Evolutionary conservation across 2,329 filamentous ascomycete genomes (phyloP).

Genomic region (Diplodia seriata): DNA sequence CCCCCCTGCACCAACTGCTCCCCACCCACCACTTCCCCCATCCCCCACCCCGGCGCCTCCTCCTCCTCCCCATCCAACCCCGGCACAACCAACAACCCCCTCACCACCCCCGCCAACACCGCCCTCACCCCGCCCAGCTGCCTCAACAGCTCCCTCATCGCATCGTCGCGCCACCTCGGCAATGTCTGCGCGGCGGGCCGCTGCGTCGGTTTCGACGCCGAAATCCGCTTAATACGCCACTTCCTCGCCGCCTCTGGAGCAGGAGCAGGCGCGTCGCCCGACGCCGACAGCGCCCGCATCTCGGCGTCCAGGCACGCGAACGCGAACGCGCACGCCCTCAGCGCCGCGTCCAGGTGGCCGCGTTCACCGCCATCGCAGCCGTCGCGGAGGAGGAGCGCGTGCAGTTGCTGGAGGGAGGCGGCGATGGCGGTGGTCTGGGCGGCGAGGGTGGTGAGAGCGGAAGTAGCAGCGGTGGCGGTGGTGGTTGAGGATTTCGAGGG

Average conservation of each 20-base stretch:
- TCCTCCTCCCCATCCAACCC: slow-evolving; percentile 32
- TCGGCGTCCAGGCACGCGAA: slow-evolving; percentile 45
- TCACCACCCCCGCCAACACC: slow-evolving; percentile 42
- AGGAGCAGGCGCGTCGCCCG: no score
- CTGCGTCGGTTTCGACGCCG: no score
- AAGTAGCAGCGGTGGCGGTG: slow-evolving; percentile 5
- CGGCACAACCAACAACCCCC: slow-evolving; percentile 40
- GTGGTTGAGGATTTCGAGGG: slow-evolving; percentile 37
- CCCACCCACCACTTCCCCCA: slow-evolving; percentile 39
- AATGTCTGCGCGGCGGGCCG: slow-evolving; percentile 28
- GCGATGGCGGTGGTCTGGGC: slow-evolving; percentile 45
- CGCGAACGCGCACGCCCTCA: slow-evolving; percentile 43
- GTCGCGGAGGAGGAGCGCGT: slow-evolving; percentile 41
- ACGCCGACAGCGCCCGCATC: slow-evolving; percentile 39
- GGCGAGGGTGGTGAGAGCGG: slow-evolving; percentile 41
- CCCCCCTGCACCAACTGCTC: slow-evolving; percentile 34
- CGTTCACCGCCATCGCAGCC: slow-evolving; percentile 33
- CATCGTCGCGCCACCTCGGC: slow-evolving; percentile 44
- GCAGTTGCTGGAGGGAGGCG: slow-evolving; percentile 43
- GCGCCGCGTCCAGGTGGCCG: slow-evolving; percentile 39
- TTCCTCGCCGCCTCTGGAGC: neutral
- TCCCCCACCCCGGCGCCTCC: no score
- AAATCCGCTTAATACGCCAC: neutral
- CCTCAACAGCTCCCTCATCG: slow-evolving; percentile 43
- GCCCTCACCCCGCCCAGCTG: slow-evolving; percentile 45